phyloP scores from a whole-genome alignment of 2,329 filamentous ascomycete genomes.

The Atkinsonella hypoxylon region DNA sequence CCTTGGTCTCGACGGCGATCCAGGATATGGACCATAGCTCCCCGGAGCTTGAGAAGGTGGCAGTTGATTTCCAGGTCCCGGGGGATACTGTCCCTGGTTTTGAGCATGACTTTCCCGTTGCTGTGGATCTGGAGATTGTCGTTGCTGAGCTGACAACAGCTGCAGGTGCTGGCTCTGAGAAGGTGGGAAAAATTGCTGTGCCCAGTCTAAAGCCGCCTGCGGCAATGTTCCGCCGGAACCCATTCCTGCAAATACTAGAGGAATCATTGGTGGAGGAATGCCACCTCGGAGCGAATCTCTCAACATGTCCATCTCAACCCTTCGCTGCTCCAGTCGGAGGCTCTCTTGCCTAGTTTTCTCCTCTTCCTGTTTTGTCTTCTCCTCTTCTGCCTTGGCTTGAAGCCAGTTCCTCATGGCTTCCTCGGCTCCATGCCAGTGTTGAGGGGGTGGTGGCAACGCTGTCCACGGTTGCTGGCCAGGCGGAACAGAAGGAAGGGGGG shows the following conservation, averaged over 20 bases:
- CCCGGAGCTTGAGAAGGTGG: conserved; percentile 23
- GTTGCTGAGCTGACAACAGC: conserved; percentile 38
- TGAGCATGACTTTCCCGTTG: conserved; percentile 35
- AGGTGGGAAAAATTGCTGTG: conserved; percentile 51
- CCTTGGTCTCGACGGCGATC: conserved; percentile 37
- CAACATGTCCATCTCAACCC: conserved; percentile 61
- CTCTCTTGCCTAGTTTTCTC: conserved; percentile 55
- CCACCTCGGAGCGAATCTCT: conserved; percentile 55
- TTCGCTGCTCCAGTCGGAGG: conserved; percentile 58
- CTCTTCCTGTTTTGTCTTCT: conserved; percentile 61
- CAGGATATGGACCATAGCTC: conserved; percentile 33
- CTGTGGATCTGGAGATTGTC: conserved; percentile 38
- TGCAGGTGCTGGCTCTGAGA: conserved; percentile 36
- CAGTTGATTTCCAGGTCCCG: conserved; percentile 16
- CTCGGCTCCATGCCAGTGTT: conserved; percentile 55
- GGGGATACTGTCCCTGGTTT: conserved; percentile 29
- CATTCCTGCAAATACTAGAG: conserved; percentile 63
- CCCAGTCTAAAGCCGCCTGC: conserved; percentile 52
- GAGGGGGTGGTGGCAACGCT: conserved; percentile 50
- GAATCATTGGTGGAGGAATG: conserved; percentile 62
- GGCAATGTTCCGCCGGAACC: conserved; percentile 46
- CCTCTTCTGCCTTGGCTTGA: conserved; percentile 59
- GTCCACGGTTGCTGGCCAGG: conserved; percentile 28
- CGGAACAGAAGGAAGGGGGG: conserved; percentile 15
- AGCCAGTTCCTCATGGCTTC: conserved; percentile 64